These are phyloP conservation scores for Solanum virginianum DNA, from an alignment of 257 asterid species.

Conservation along the genomic window DNA sequence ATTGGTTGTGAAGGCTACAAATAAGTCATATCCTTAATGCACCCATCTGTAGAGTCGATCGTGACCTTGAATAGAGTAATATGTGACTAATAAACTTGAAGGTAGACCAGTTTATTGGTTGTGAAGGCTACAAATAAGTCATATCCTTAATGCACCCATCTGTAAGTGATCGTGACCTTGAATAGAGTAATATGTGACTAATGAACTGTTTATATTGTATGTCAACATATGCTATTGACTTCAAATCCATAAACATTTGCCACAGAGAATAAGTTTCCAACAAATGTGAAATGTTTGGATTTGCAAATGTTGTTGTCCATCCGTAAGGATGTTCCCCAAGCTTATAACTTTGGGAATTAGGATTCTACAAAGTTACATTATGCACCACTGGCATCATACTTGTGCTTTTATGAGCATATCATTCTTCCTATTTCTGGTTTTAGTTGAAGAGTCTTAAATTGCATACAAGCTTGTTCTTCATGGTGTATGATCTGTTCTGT, in stretches of 20 bases:
- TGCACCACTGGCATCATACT: background rate
- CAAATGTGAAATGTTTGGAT: background rate
- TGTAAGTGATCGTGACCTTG: background rate
- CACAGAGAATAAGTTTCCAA: background rate
- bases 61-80: background rate
- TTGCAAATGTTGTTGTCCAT: background rate
- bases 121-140: background rate
- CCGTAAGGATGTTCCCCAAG: background rate
- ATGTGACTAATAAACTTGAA: no score
- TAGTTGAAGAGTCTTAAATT: background rate
- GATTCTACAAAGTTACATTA: background rate
- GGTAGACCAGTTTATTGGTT: background rate
- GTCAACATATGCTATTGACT: background rate
- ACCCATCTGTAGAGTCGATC: background rate
- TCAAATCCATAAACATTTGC: background rate
- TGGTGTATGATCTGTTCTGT: background rate
- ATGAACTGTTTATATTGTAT: background rate
- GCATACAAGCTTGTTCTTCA: background rate
- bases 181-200: background rate
- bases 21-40: background rate
- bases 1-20: background rate
- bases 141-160: background rate
- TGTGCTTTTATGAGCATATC: background rate
- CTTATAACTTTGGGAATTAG: background rate
- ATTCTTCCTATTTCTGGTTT: background rate